phyloP scores from a whole-genome alignment of 129 eudicot genomes.

The Helianthus tuberosus region DNA sequence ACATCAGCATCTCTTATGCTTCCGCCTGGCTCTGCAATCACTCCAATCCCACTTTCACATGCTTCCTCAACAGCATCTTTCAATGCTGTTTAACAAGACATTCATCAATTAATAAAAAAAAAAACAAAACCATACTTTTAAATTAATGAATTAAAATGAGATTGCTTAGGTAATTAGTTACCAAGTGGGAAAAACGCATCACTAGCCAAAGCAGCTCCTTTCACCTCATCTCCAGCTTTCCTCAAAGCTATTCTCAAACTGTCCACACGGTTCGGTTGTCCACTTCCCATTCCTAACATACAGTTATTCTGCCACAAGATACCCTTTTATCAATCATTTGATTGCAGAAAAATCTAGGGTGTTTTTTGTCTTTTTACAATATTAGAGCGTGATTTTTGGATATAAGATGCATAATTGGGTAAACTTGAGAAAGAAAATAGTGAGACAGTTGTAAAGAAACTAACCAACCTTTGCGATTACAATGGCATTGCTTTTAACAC shows the following conservation, averaged over 20 bases:
- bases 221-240: conserved; percentile 94
- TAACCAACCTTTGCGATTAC: conserved; percentile 93
- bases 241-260: conserved; percentile 92
- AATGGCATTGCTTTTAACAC: conserved; percentile 95
- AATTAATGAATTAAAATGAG: neutral
- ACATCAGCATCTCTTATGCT: conserved; percentile 88
- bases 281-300: conserved; percentile 99
- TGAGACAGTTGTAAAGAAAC: neutral
- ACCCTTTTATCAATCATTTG: neutral
- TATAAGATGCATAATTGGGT: neutral
- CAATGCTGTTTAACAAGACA: conserved; percentile 64
- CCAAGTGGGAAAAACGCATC: conserved; percentile 99
- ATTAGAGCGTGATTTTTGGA: neutral
- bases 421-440: neutral
- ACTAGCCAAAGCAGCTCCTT: conserved; percentile 98
- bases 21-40: conserved; percentile 95
- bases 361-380: neutral
- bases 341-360: neutral
- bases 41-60: conserved; percentile 78
- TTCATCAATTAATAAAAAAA: conserved; percentile 4
- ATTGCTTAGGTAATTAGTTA: conserved; percentile 26
- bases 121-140: neutral
- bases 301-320: conserved; percentile 67
- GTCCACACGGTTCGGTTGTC: conserved; percentile 95
- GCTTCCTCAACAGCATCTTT: conserved; percentile 98